Conservation (phyloP, 1,284 basidiomycete genomes). For the Ustilago hordei region DNA sequence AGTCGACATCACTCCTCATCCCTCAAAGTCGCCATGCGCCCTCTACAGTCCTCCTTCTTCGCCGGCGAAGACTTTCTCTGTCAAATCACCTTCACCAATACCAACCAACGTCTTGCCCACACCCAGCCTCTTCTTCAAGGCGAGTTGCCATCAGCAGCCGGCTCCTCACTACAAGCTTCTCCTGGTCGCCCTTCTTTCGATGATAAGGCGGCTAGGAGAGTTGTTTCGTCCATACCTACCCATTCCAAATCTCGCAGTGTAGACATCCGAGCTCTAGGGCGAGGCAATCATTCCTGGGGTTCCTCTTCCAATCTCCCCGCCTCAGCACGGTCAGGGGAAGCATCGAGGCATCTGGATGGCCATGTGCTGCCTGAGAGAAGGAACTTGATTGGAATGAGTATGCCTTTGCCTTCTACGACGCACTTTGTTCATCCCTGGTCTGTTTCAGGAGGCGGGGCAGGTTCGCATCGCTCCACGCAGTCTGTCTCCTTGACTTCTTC, state of each 20-base stretch:
- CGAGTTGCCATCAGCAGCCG: slow-evolving; percentile 27
- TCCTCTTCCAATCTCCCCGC: slow-evolving; percentile 4
- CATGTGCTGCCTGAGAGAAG: slow-evolving; percentile 28
- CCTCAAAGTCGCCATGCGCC: slow-evolving; percentile 73
- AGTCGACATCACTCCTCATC: slow-evolving; percentile 32
- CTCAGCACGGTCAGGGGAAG: slow-evolving; percentile 15
- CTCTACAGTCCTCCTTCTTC: slow-evolving; percentile 88
- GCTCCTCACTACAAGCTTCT: neutral
- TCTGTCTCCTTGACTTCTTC: slow-evolving; percentile 15
- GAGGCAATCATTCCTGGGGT: slow-evolving; percentile 9
- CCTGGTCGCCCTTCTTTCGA: slow-evolving; percentile 7
- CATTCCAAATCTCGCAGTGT: slow-evolving; percentile 53
- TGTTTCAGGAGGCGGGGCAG: slow-evolving; percentile 7
- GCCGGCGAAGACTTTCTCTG: slow-evolving; percentile 89
- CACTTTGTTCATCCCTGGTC: slow-evolving; percentile 40
- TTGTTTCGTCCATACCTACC: slow-evolving; percentile 33
- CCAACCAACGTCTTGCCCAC: slow-evolving; percentile 71
- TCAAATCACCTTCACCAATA: slow-evolving; percentile 87
- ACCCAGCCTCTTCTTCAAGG: slow-evolving; percentile 71
- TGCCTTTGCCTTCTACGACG: neutral
- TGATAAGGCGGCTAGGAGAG: slow-evolving; percentile 17
- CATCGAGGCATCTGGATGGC: slow-evolving; percentile 30
- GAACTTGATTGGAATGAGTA: slow-evolving; percentile 36
- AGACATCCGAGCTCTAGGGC: slow-evolving; percentile 43
- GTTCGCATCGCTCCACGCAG: slow-evolving; percentile 32